phyloP scores from a whole-genome alignment of 1,139 yeast species.

The Trichomonascaceae sp. region DNA sequence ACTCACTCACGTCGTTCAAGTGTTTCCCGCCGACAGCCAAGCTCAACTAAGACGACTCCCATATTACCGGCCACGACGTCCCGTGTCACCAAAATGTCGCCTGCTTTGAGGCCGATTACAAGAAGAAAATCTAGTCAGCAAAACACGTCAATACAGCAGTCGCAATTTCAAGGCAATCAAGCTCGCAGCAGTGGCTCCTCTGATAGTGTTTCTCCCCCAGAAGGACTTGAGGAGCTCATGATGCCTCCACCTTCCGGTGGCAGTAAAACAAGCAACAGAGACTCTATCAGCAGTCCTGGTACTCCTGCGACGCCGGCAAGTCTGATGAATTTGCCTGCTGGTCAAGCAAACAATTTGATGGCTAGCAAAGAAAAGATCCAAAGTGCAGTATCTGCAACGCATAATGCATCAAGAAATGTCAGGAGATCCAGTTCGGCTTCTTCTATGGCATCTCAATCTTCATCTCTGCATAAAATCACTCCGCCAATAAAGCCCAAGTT shows the following conservation, averaged over 20 bases:
- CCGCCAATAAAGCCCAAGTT: constrained; percentile 22
- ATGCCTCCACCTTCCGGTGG: constrained; percentile 25
- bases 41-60: constrained; percentile 11
- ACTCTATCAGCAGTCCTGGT: constrained; percentile 13
- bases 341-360: constrained; percentile 12
- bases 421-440: constrained; percentile 10
- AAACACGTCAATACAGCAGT: constrained; percentile 4
- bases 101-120: constrained; percentile 19
- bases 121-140: constrained; percentile 12
- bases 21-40: constrained; percentile 2
- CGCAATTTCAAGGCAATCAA: constrained; percentile 1
- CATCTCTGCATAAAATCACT: constrained; percentile 15
- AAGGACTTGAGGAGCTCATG: constrained; percentile 21
- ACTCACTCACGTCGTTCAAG: constrained; percentile 15
- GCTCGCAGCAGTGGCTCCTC: constrained; percentile 16
- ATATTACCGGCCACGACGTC: constrained; percentile 16
- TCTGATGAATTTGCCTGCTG: constrained; percentile 35
- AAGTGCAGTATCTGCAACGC: constrained; percentile 25
- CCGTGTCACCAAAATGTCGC: constrained; percentile 22
- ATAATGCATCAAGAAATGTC: constrained; percentile 13
- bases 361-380: constrained; percentile 23
- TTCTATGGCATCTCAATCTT: constrained; percentile 7
- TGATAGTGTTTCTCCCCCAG: constrained; percentile 25
- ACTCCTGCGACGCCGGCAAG: constrained; percentile 32
- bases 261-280: constrained; percentile 7